Conservation (phyloP, 495 filamentous ascomycete genomes). For the Chlorociboria aeruginascens region DNA sequence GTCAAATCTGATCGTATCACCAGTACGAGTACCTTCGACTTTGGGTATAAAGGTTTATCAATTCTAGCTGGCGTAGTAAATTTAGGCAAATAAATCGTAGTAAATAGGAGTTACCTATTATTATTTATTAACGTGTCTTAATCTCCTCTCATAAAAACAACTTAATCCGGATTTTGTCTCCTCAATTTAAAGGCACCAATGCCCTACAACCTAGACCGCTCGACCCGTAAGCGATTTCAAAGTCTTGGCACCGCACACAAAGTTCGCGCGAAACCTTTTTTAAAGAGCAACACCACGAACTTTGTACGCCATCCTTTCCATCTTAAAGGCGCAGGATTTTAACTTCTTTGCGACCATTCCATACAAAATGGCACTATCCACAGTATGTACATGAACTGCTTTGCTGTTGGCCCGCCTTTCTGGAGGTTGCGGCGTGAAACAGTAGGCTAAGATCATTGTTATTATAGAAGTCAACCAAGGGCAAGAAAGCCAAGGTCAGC, state of each 20-base stretch:
- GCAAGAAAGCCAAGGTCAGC: slow-evolving; percentile 49
- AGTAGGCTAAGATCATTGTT: slow-evolving; percentile 80
- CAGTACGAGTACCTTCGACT: no score
- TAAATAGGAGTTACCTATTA: neutral
- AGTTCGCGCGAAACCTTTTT: neutral
- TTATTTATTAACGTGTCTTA: no score
- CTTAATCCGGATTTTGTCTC: no score
- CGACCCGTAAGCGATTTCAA: slow-evolving; percentile 1
- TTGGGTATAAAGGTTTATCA: no score
- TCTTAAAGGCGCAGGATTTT: slow-evolving; percentile 15
- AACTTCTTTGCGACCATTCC: slow-evolving; percentile 21
- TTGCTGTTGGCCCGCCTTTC: slow-evolving; percentile 21
- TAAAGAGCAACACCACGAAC: no score
- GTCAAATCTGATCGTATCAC: neutral
- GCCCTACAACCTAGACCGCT: no score
- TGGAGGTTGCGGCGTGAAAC: slow-evolving; percentile 49
- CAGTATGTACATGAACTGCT: slow-evolving; percentile 22
- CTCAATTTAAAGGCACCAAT: neutral
- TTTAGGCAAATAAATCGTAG: neutral
- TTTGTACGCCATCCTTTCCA: neutral
- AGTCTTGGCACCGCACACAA: slow-evolving; percentile 3
- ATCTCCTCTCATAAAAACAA: no score
- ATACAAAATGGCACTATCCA: slow-evolving; percentile 20
- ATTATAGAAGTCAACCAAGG: slow-evolving; percentile 46
- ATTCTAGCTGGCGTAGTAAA: neutral